phyloP scores from a whole-genome alignment of 352 stramenopile species.

The Globisporangium megalacanthum region DNA sequence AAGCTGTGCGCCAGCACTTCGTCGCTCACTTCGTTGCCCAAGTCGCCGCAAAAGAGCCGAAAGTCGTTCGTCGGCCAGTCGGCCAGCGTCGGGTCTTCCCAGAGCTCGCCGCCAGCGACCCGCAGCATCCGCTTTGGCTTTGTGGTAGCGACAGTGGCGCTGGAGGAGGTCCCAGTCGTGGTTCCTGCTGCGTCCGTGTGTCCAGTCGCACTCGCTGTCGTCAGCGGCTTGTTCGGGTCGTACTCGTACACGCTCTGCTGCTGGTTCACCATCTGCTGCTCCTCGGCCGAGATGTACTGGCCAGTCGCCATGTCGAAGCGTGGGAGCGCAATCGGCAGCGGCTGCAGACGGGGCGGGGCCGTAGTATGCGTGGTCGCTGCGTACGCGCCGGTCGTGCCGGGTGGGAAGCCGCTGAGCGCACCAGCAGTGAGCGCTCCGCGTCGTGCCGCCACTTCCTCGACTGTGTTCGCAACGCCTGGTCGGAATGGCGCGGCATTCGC shows the following conservation, averaged over 20 bases:
- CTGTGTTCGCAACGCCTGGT: constrained; percentile 31
- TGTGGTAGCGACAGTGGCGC: background rate
- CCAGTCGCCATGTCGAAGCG: constrained; percentile 71
- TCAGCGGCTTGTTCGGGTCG: constrained; percentile 46
- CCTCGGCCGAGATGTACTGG: constrained; percentile 48
- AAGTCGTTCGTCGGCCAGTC: constrained; percentile 97
- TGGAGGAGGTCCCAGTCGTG: background rate
- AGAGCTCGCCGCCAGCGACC: constrained; percentile 83
- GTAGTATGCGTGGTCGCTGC: constrained; percentile 16
- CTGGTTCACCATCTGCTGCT: constrained; percentile 77
- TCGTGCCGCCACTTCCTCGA: constrained; percentile 40
- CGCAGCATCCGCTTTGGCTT: constrained; percentile 56
- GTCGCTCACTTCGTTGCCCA: constrained; percentile 92
- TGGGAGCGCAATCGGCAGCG: constrained; percentile 15
- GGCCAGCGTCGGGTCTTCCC: constrained; percentile 88
- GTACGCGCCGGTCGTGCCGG: constrained; percentile 42
- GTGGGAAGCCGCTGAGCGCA: constrained; percentile 53
- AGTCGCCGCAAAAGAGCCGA: constrained; percentile 93
- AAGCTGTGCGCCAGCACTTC: constrained; percentile 80
- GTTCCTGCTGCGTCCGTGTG: background rate
- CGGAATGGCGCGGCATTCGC: constrained; percentile 3
- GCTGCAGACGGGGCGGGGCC: background rate
- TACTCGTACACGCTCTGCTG: constrained; percentile 86
- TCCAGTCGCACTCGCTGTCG: background rate
- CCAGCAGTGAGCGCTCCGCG: constrained; percentile 55